Evolutionary conservation across 2,329 filamentous ascomycete genomes (phyloP), one percentile per base, ranked within the genome.

Genomic region (Sporothrix humicola): DNA sequence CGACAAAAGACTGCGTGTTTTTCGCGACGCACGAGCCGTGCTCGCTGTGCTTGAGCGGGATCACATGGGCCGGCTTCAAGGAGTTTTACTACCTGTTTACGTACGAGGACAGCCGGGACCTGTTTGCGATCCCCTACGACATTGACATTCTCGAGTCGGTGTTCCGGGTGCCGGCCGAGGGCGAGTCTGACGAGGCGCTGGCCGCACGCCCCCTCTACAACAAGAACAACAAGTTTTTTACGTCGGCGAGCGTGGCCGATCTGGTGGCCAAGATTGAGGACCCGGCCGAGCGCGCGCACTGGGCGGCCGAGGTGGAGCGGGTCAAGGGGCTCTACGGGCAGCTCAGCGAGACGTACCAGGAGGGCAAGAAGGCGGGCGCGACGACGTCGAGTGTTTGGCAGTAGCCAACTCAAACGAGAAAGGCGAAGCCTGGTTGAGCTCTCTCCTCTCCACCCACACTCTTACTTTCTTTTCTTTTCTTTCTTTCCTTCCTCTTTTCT

Each of bases 1-100:
- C 78, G 50, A 77, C 80, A 12, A 79, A 80, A 9, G 85, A 87
- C 77, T 89, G 87, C 80, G 77, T 89, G 78, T 89, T 89, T 81
- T 84, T 89, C 74, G 85, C 87, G 4, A 89, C 87, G 0, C 87
- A 89, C 77, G 87, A 89, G 80, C 87, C 87, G 0, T 89, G 87
- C 81, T 87, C 85, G 59, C 82, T 89, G 2, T 89, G 87, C 74
- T 80, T 89, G 10, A 88, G 85, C 76, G 87, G 85, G 15, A 89
- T 89, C 75, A 83, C 87, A 2, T 89, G 87, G 87, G 84, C 85
- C 10, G 87, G 87, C 0, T 89, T 89, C 80, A 82, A 81, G 73
- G 84, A 87, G 78, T 82, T 89, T 73, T 89, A 87, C 78, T 88
- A 88, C 77, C 80, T 89, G 66, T 89, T 89, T 79, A 88, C 87